Base-by-base conservation (phyloP, 306 rosid genomes). In the Citrullus colocynthis region DNA sequence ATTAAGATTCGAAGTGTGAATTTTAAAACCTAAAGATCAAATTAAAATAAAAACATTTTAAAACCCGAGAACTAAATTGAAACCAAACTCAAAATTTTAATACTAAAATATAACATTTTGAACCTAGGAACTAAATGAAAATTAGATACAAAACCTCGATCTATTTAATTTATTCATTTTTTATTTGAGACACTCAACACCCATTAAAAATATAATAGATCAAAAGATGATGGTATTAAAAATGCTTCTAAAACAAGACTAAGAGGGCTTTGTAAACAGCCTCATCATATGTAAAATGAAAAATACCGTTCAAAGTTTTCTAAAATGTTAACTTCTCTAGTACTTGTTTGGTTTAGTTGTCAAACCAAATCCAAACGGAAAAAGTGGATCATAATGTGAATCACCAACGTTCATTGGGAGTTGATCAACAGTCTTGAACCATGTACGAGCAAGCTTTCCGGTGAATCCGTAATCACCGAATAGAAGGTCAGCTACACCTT, bases 391-490 rank as follows among this genome's bases (percentile, higher is more conserved):
- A 72, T 89, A 93, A 81, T 90, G 90, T 62, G 80, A 39, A 75
- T 93, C 98, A 8, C 93, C 96, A 12, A 89, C 91, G 74, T 88
- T 89, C 95, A 93, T 91, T 0, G 98, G 95, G 28, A 93, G 97
- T 78, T 93, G 96, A 71, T 93, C 86, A 12, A 88, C 87, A 16
- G 86, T 78, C 85, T 93, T 89, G 86, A 91, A 89, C 98, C 98
- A 93, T 32, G 96, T 93, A 16, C 85, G 88, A 16, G 97, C 97
- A 36, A 93, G 85, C 87, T 93, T 91, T 48, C 98, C 93, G 5
- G 87, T 84, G 87, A 93, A 93, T 75, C 91, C 93, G 42, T 86
- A 86, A 75, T 93, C 93, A 56, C 97, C 98, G 70, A 89, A 93
- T 44, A 90, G 79, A 54, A 85, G 55, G 36, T 93, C 96, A 41